phyloP scores from a whole-genome alignment of 306 rosid species.

The Benincasa hispida region DNA sequence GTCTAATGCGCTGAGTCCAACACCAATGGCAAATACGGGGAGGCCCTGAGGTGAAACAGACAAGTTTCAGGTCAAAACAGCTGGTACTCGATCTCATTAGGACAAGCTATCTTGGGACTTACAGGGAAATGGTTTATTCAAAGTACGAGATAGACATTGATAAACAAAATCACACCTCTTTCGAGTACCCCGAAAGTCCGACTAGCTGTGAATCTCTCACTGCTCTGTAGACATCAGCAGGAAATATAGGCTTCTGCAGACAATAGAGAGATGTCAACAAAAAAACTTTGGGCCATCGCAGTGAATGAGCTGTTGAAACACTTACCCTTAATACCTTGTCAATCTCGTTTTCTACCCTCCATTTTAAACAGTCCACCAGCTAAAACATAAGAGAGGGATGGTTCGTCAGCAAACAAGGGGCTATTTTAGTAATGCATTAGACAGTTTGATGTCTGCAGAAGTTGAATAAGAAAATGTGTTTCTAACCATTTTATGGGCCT shows the following conservation, averaged over 20 bases:
- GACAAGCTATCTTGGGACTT: background rate
- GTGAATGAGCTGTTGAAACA: background rate
- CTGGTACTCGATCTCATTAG: background rate
- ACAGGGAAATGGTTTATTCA: background rate
- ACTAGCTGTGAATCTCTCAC: conserved; percentile 86
- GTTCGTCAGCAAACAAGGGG: background rate
- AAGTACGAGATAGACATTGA: background rate
- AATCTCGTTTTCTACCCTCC: conserved; percentile 88
- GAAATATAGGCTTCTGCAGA: conserved; percentile 77
- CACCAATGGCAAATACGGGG: conserved; percentile 78
- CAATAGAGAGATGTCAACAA: conserved; percentile 6
- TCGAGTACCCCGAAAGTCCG: conserved; percentile 86
- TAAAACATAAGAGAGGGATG: conserved; percentile 23
- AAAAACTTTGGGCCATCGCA: background rate
- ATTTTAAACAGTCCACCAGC: conserved; percentile 71
- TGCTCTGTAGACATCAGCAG: conserved; percentile 56
- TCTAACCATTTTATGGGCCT: conserved; percentile 85
- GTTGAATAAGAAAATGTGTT: background rate
- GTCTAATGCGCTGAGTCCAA: conserved; percentile 79
- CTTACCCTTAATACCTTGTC: conserved; percentile 76
- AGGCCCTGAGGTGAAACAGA: conserved; percentile 48
- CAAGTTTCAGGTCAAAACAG: conserved; percentile 11
- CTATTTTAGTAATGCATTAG: background rate
- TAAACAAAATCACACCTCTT: conserved; percentile 41
- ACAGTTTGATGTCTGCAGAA: background rate